Percentiles rank a stretch among this genome's conserved stretches.
phyloP scores from a whole-genome alignment of 2,329 filamentous ascomycete species.

The Clarireedia paspali region DNA sequence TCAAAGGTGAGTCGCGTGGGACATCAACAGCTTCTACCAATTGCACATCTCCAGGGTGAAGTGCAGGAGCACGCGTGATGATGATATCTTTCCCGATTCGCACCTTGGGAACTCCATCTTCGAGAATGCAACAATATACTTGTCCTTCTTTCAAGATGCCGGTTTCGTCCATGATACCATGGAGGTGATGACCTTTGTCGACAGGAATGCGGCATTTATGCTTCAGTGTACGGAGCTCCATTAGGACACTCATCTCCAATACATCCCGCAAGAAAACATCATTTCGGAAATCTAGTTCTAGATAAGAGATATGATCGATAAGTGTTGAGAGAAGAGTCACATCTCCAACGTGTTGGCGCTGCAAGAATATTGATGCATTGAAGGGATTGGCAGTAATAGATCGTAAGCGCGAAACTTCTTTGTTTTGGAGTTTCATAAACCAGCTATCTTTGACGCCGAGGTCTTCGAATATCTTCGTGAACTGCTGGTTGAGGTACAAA shows the following conservation, averaged over 20 bases:
- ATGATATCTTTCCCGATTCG: conserved; percentile 33
- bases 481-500: conserved; percentile 66
- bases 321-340: conserved; percentile 53
- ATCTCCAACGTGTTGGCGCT: conserved; percentile 51
- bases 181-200: conserved; percentile 62
- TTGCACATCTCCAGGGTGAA: conserved; percentile 78
- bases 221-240: conserved; percentile 66
- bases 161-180: conserved; percentile 80
- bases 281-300: conserved; percentile 56
- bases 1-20: conserved; percentile 50
- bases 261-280: conserved; percentile 64
- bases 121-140: conserved; percentile 54
- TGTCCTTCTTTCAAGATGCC: conserved; percentile 57
- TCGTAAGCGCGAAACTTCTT: conserved; percentile 53
- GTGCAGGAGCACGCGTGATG: conserved; percentile 70
- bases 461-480: conserved; percentile 84
- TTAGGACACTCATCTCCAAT: conserved; percentile 63
- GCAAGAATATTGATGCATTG: conserved; percentile 61
- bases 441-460: conserved; percentile 50
- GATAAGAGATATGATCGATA: conserved; percentile 47
- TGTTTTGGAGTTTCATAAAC: conserved; percentile 58
- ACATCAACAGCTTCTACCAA: conserved; percentile 55
- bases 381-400: conserved; percentile 47
- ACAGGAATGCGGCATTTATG: conserved; percentile 71
- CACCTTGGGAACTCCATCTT: conserved; percentile 21